Conservation (phyloP, 2,329 filamentous ascomycete genomes). For the Talaromyces funiculosus region DNA sequence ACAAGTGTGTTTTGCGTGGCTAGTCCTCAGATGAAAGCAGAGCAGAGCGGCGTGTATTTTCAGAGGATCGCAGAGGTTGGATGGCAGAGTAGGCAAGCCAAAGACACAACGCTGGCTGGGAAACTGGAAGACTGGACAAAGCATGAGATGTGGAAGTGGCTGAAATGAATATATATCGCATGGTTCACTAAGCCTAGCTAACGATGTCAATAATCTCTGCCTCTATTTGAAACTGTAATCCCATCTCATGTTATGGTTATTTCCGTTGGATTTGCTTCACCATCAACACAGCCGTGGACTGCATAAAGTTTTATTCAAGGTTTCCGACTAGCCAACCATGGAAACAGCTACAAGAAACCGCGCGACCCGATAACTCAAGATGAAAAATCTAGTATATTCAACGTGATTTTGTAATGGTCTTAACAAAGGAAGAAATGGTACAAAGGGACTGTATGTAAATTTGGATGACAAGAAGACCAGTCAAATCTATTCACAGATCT, state of each 20-base stretch:
- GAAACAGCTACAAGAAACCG: neutral
- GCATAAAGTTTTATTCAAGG: neutral
- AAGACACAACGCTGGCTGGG: constrained; percentile 1
- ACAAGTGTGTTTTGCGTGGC: constrained; percentile 35
- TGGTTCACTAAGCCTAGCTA: neutral
- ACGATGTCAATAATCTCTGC: neutral
- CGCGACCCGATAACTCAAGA: neutral
- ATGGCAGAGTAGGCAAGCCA: constrained; percentile 10
- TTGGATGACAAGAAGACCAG: neutral
- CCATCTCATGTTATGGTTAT: neutral
- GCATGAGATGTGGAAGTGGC: constrained; percentile 9
- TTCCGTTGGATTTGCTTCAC: neutral
- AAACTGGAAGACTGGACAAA: constrained; percentile 9
- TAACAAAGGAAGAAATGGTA: constrained; percentile 2
- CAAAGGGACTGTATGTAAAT: constrained; percentile 6
- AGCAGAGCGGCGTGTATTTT: constrained; percentile 16
- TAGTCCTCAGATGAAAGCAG: constrained; percentile 33
- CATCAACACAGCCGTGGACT: neutral
- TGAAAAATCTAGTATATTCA: neutral
- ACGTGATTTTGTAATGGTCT: neutral
- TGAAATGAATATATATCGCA: neutral
- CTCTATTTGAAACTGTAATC: too few relatives aligned
- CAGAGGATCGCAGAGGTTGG: constrained; percentile 9
- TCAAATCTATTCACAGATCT: neutral
- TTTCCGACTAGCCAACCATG: neutral